These are phyloP conservation scores for Phytophthora kernoviae DNA, from an alignment of 352 stramenopile genomes.

Conservation along the genomic window DNA sequence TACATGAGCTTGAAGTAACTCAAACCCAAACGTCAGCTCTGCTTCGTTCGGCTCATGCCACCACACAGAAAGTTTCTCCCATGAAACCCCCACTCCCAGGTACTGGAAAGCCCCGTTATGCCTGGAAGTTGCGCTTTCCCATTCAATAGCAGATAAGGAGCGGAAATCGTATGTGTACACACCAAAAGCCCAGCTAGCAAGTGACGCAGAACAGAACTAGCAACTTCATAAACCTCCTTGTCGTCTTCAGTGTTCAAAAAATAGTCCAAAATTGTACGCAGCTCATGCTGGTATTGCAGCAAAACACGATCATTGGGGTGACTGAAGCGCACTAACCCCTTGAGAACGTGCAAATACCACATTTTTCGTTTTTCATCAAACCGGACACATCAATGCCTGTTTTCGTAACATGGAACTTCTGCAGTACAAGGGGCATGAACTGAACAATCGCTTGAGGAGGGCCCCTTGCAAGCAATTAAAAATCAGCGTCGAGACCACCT, in stretches of 20 bases:
- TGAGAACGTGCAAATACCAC: constrained; percentile 64
- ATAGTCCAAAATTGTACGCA: constrained; percentile 49
- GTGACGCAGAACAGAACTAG: constrained; percentile 45
- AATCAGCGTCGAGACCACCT: constrained; percentile 60
- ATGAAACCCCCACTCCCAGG: constrained; percentile 53
- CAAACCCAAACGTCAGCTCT: constrained; percentile 59
- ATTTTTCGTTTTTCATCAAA: constrained; percentile 71
- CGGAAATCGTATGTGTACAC: constrained; percentile 71
- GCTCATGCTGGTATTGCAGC: constrained; percentile 39
- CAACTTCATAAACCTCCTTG: constrained; percentile 65
- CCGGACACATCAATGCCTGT: constrained; percentile 26
- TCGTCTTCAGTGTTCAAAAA: constrained; percentile 52
- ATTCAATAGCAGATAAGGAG: constrained; percentile 55
- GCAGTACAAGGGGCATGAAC: constrained; percentile 51
- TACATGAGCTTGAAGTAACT: constrained; percentile 60
- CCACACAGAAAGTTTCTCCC: constrained; percentile 49
- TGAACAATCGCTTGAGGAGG: constrained; percentile 36
- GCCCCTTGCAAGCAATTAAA: constrained; percentile 55
- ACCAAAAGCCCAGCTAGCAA: constrained; percentile 48
- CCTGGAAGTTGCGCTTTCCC: constrained; percentile 40
- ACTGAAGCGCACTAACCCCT: constrained; percentile 56
- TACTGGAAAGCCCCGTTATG: constrained; percentile 65
- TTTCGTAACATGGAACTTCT: constrained; percentile 56
- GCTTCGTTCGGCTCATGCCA: constrained; percentile 69
- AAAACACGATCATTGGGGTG: constrained; percentile 31